Conservation (phyloP, 2,329 filamentous ascomycete species). For the Coleophoma crateriformis region DNA sequence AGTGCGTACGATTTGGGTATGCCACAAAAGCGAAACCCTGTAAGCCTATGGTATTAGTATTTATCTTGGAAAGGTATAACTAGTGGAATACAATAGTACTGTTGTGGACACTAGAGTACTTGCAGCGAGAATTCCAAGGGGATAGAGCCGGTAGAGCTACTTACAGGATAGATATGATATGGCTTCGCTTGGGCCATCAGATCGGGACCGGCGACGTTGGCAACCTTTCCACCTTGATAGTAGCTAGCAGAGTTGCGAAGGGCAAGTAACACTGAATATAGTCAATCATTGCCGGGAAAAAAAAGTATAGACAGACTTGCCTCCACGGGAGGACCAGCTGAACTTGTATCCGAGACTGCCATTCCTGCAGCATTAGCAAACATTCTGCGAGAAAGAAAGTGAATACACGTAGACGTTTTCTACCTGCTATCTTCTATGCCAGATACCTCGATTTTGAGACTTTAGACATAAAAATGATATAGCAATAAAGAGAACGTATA, state of each 20-base stretch:
- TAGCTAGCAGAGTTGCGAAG: conserved; percentile 75
- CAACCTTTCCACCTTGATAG: conserved; percentile 73
- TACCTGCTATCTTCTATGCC: too few species aligned
- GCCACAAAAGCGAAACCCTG: conserved; percentile 78
- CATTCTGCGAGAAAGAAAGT: too few species aligned
- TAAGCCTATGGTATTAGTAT: background rate
- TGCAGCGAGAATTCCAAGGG: background rate
- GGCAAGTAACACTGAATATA: conserved; percentile 70
- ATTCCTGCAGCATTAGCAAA: too few species aligned
- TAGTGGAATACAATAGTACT: background rate
- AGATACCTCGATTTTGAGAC: too few species aligned
- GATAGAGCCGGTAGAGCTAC: too few species aligned
- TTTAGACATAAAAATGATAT: too few species aligned
- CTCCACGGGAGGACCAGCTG: conserved; percentile 40
- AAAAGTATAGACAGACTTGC: background rate
- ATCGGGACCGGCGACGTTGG: conserved; percentile 59
- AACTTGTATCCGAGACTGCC: conserved; percentile 73
- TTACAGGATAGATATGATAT: conserved; percentile 74
- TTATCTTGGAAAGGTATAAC: background rate
- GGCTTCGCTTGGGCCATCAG: conserved; percentile 86
- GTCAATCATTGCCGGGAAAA: background rate
- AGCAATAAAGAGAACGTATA: too few species aligned
- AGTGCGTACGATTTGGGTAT: conserved; percentile 63
- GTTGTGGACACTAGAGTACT: background rate
- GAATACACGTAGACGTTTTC: too few species aligned